Percentiles rank a stretch among this genome's conserved stretches.
Evolutionary conservation across 345 rosid species (phyloP).

Genomic region (Alliaria petiolata): DNA sequence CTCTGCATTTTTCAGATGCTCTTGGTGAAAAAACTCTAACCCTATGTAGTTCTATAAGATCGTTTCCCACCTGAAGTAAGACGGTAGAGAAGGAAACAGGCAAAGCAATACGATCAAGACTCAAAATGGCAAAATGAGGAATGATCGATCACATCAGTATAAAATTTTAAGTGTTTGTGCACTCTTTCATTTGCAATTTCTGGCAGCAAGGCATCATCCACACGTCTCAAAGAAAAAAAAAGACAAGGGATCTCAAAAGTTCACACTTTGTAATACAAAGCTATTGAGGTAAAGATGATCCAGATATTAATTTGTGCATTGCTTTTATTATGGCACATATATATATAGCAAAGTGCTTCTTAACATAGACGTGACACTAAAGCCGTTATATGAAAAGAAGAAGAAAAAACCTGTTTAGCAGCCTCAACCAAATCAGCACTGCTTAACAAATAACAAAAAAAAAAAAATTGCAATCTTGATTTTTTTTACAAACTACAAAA

Average conservation of each 20-base stretch:
- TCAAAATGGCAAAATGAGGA: neutral
- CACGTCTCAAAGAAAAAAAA: neutral
- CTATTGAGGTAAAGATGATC: neutral
- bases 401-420: no score
- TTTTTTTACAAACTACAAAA: no score
- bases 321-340: neutral
- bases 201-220: neutral
- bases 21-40: no score
- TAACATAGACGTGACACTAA: no score
- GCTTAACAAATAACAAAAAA: no score
- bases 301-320: neutral
- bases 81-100: neutral
- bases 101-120: neutral
- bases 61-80: slow-evolving; percentile 66
- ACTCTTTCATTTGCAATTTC: neutral
- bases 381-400: no score
- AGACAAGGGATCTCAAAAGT: neutral
- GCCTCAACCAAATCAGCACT: no score
- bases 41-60: no score
- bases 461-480: no score
- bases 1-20: no score
- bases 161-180: neutral
- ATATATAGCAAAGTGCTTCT: no score
- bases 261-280: neutral
- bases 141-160: neutral